A percentile compares a stretch with the other conserved stretches of the same genome.
phyloP scores from a whole-genome alignment of 306 rosid genomes.

The Cyamopsis tetragonoloba region DNA sequence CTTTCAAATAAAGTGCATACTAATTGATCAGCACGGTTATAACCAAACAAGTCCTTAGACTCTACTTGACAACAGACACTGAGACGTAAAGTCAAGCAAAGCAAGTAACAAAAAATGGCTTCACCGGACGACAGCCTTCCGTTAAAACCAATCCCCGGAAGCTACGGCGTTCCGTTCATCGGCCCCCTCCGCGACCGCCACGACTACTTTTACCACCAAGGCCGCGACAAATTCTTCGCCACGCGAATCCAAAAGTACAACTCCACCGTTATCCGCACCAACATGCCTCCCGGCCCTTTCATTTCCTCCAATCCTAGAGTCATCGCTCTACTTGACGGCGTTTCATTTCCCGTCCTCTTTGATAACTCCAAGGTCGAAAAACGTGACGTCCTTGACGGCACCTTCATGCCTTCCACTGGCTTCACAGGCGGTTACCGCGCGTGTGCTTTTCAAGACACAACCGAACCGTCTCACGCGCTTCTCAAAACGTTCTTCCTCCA shows the following conservation, averaged over 20 bases:
- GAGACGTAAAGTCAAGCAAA: too few species aligned
- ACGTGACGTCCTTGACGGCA: constrained; percentile 64
- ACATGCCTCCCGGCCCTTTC: constrained; percentile 84
- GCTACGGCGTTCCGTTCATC: constrained; percentile 54
- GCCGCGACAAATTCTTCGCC: constrained; percentile 53
- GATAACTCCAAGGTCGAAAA: constrained; percentile 65
- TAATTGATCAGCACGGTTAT: too few species aligned
- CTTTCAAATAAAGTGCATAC: too few species aligned
- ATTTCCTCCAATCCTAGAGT: constrained; percentile 51
- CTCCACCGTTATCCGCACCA: constrained; percentile 64
- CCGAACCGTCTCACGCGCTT: constrained; percentile 50
- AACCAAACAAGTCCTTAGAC: too few species aligned
- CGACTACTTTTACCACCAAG: constrained; percentile 73
- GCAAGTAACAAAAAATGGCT: background rate
- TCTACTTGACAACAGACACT: too few species aligned
- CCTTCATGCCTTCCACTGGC: constrained; percentile 68
- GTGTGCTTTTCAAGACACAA: constrained; percentile 60
- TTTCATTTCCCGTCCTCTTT: constrained; percentile 55
- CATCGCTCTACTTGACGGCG: constrained; percentile 58
- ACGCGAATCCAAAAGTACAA: constrained; percentile 34
- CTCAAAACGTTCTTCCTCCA: constrained; percentile 43
- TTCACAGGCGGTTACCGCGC: constrained; percentile 68
- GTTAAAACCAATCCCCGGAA: constrained; percentile 48
- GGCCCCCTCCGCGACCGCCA: constrained; percentile 57
- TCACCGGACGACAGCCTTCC: constrained; percentile 12